Base-by-base conservation (phyloP, 192 early-diverging fungal species). In the Anaeromyces robustus region DNA sequence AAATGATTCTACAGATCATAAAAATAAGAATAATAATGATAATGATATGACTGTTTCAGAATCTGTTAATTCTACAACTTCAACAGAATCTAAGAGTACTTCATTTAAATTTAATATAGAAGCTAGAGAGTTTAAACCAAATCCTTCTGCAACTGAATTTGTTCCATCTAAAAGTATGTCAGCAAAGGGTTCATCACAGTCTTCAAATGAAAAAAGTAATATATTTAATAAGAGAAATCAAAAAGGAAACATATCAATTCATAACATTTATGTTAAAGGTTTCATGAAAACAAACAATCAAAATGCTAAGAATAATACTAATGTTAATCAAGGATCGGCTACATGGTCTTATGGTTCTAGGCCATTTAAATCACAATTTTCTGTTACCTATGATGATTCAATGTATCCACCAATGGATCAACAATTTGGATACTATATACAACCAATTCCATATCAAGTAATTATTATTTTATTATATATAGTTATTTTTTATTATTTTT, bases 111-210 rank as follows among this genome's bases (percentile, higher is more conserved):
- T 94, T 77, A 94, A 93, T 82, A 84, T 88, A 78, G 93, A 93
- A 82, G 93, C 92, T 6, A 89, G 89, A 0, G 90, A 89, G 29
- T 94, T 93, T 85, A 94, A 93, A 83, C 93, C 93, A 30, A 94
- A 92, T 78, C 90, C 89, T 30, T 81, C 88, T 26, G 93, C 93
- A 1, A 80, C 90, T 29, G 85, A 88, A 17, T 94, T 94, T 86
- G 90, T 92, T 39, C 93, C 93, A 31, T 92, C 90, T 82, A 78
- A 87, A 77, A 82, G 84, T 30, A 68, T 85, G 1, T 81, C 84
- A 26, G 1, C 18, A n/a, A 68, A 68, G 18, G 52, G 52, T 22
- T 68, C 52, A 68, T 68, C 52, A 7, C 52, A 68, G n/a, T 68
- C 52, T n/a, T 68, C 52, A 28, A 68, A 68, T n/a, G 52, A 68